Conservation (phyloP, 768 basidiomycete genomes). For the Lanmaoa rubissima region DNA sequence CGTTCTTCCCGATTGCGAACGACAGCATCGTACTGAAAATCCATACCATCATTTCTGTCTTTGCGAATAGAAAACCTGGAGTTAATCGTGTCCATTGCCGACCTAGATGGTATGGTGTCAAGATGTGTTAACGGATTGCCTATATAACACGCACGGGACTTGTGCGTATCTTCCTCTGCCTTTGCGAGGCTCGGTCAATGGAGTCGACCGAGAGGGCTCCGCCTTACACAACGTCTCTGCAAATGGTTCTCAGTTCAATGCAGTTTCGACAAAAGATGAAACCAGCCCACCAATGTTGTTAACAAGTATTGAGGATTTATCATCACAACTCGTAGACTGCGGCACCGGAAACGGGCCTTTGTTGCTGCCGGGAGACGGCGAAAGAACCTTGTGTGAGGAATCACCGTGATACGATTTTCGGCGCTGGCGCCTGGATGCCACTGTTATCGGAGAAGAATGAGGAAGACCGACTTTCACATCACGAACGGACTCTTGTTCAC, state of each 20-base stretch:
- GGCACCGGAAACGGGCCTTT: slow-evolving; percentile 11
- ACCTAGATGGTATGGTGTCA: slow-evolving; percentile 16
- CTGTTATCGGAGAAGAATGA: background rate
- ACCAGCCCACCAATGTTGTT: slow-evolving; percentile 11
- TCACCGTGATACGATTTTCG: slow-evolving; percentile 20
- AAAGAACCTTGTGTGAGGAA: slow-evolving; percentile 7
- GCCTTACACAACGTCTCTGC: slow-evolving; percentile 16
- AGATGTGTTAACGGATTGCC: background rate
- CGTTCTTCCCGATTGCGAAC: slow-evolving; percentile 66
- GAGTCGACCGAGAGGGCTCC: slow-evolving; percentile 6
- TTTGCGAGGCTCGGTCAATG: slow-evolving; percentile 38
- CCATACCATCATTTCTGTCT: slow-evolving; percentile 58
- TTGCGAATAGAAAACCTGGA: slow-evolving; percentile 66
- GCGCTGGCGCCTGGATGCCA: slow-evolving; percentile 6
- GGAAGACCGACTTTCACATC: background rate
- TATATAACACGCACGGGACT: slow-evolving; percentile 30
- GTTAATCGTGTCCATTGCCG: slow-evolving; percentile 51
- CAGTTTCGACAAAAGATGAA: background rate
- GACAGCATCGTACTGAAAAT: slow-evolving; percentile 74
- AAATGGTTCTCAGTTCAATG: background rate
- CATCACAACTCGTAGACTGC: background rate
- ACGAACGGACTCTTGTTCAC: slow-evolving; percentile 2
- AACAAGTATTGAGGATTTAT: background rate
- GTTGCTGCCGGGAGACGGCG: slow-evolving; percentile 1
- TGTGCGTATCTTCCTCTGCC: slow-evolving; percentile 60